Conservation (phyloP, 1,284 basidiomycete genomes). For the Afroboletus lepidellus region DNA sequence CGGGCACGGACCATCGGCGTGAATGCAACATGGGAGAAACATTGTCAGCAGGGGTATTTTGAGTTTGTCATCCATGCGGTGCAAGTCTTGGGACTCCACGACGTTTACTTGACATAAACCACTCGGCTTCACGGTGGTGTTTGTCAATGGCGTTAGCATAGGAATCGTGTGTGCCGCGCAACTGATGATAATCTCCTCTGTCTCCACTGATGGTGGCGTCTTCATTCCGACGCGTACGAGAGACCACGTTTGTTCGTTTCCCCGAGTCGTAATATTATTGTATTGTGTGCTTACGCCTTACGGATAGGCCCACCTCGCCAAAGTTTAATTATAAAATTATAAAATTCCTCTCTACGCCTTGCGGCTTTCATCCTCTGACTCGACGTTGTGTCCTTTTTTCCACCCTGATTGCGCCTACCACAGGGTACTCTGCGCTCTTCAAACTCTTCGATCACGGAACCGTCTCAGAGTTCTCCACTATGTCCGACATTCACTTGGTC, state of each 20-base stretch:
- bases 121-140: neutral
- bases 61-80: neutral
- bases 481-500: constrained; percentile 71
- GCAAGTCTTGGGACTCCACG: neutral
- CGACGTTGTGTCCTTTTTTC: neutral
- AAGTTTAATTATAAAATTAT: constrained; percentile 23
- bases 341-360: constrained; percentile 5
- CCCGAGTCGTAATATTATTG: constrained; percentile 16
- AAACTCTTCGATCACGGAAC: neutral
- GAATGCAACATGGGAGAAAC: constrained; percentile 2
- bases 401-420: neutral
- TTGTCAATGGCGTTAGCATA: neutral
- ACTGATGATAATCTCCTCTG: constrained; percentile 2
- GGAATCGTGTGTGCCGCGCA: constrained; percentile 4
- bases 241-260: constrained; percentile 13
- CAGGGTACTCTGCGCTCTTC: neutral
- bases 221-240: constrained; percentile 18
- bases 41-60: neutral
- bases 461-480: constrained; percentile 21
- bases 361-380: neutral
- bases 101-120: constrained; percentile 8
- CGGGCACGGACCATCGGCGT: neutral
- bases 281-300: constrained; percentile 16
- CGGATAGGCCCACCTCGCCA: constrained; percentile 7
- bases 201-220: constrained; percentile 21